These are phyloP conservation scores for Porcisia hertigi DNA, from an alignment of 208 protist species.

Conservation along the genomic window DNA sequence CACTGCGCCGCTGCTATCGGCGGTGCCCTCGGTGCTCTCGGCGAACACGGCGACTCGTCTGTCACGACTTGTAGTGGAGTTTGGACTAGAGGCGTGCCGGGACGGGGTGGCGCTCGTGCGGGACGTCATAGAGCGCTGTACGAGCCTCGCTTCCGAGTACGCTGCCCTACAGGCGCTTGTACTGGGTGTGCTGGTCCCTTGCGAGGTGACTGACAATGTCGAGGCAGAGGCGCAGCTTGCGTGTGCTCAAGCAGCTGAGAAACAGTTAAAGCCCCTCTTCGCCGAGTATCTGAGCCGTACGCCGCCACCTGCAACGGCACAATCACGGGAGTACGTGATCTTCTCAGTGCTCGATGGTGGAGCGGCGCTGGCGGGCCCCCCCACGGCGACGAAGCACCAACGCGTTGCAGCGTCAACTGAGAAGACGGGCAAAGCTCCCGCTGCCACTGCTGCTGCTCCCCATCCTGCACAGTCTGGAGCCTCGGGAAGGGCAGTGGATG, in stretches of 20 bases:
- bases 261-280: conserved; percentile 22
- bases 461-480: neutral
- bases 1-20: conserved; percentile 4
- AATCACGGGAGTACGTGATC: conserved; percentile 36
- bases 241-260: conserved; percentile 5
- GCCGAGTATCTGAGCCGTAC: conserved; percentile 1
- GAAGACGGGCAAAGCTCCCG: neutral
- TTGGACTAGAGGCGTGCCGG: conserved; percentile 71
- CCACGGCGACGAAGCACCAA: conserved; percentile 6
- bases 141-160: conserved; percentile 60
- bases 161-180: conserved; percentile 69
- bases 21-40: conserved; percentile 21
- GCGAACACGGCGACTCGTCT: conserved; percentile 40
- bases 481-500: neutral
- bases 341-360: conserved; percentile 51
- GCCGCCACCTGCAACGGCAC: neutral
- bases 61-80: conserved; percentile 69
- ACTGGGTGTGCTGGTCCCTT: conserved; percentile 34
- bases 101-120: conserved; percentile 64
- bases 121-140: conserved; percentile 67
- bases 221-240: conserved; percentile 19
- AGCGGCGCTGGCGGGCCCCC: too few relatives aligned
- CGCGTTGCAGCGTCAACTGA: neutral
- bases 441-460: neutral
- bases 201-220: conserved; percentile 14